These are phyloP conservation scores for Knufia fluminis DNA, from an alignment of 2,329 filamentous ascomycete genomes.

Conservation along the genomic window DNA sequence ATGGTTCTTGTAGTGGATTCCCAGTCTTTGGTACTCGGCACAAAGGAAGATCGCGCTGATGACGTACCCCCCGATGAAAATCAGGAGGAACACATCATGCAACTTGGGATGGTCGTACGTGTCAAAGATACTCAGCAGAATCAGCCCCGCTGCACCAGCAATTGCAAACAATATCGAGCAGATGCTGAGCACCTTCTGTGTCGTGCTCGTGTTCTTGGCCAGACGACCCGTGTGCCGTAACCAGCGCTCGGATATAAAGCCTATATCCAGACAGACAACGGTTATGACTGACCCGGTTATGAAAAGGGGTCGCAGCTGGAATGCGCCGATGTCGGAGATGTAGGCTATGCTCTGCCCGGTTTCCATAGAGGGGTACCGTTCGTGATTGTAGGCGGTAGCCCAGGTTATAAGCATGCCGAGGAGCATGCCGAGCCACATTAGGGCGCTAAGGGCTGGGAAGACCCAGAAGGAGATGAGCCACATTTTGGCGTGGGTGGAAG, in stretches of 20 bases:
- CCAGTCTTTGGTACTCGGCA: constrained; percentile 75
- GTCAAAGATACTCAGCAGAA: constrained; percentile 78
- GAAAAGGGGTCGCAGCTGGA: constrained; percentile 52
- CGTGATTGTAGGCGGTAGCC: constrained; percentile 42
- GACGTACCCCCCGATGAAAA: constrained; percentile 83
- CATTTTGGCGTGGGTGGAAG: constrained; percentile 12
- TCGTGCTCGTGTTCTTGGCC: constrained; percentile 55
- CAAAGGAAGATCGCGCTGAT: constrained; percentile 81
- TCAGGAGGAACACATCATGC: constrained; percentile 66
- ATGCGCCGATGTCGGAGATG: constrained; percentile 49
- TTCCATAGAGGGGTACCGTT: constrained; percentile 45
- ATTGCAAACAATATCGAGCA: constrained; percentile 47
- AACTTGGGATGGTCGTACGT: constrained; percentile 56
- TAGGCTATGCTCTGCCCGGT: constrained; percentile 46
- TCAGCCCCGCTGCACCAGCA: constrained; percentile 67
- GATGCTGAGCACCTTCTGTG: constrained; percentile 26
- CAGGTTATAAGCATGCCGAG: constrained; percentile 52
- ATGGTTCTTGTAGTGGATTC: constrained; percentile 63
- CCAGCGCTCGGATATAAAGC: constrained; percentile 74
- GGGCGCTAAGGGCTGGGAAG: constrained; percentile 51
- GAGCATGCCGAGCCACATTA: constrained; percentile 50
- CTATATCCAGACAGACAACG: constrained; percentile 69
- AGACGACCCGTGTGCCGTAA: constrained; percentile 73
- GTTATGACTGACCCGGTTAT: constrained; percentile 53
- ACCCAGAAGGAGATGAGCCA: constrained; percentile 27